Evolutionary conservation across 768 basidiomycete species (phyloP), one percentile per base, ranked within the genome.

Genomic region (Cystofilobasidium bisporidii): DNA sequence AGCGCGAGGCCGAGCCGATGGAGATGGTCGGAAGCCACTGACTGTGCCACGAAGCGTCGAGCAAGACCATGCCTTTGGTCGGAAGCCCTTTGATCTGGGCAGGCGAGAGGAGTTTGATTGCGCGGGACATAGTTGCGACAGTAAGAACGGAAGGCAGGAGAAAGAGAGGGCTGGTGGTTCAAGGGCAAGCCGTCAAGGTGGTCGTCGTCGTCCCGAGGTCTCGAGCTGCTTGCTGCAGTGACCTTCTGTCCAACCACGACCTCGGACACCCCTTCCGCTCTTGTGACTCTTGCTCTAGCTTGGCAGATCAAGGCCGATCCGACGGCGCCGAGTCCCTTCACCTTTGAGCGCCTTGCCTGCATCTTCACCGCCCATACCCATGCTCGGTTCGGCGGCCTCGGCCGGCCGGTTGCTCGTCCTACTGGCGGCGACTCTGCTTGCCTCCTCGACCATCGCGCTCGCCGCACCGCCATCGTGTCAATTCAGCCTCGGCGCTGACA

Each of bases 31-130:
- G 22, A 63, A 32, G 3, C 24, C 18, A 48, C 64, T 30, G 17
- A 65, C 64, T 65, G 64, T 65, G 64, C 64, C 64, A 65, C 4
- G 55, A 58, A 15, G 64, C 64, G n/a, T 65, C 64, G 33, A 65
- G 32, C 17, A 28, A 1, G 33, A n/a, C 30, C 2, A 45, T 24
- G 18, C 9, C 24, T 14, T 17, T 65, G 28, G 53, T 20, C 17
- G 43, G 32, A 5, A 47, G 43, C 4, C 53, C 43, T 0, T 22
- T 1, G 12, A 65, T 56, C 57, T 65, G 64, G 28, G 64, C 30
- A 4, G 64, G 64, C 26, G 40, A 58, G 26, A 65, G 41, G 43
- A 65, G 64, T 5, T 32, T 33, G 56, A 65, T 26, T 5, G 53
- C 53, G 53, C 18, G 53, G 30, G 53, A 56, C 53, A 56, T 56